Conservation (phyloP, 108 stramenopile genomes). For the Bacterosira constricta region DNA sequence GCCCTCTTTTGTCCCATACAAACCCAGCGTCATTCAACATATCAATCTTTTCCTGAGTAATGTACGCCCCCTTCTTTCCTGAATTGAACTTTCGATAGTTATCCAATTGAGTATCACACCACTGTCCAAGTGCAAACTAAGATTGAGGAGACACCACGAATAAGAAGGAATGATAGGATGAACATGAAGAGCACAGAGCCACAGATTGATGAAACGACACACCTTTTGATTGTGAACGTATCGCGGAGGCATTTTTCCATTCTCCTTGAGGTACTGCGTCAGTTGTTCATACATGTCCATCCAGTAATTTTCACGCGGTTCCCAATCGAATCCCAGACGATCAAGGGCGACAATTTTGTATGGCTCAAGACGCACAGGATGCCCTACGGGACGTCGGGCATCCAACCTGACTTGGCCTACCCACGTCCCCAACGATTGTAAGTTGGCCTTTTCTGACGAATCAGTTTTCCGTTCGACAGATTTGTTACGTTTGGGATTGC, state of each 20-base stretch:
- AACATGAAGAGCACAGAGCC: too few relatives aligned
- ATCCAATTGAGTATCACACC: constrained; percentile 43
- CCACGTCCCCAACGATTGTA: constrained; percentile 30
- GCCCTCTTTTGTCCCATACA: constrained; percentile 32
- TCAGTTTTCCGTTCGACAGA: constrained; percentile 3
- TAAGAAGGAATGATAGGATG: too few relatives aligned
- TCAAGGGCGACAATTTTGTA: constrained; percentile 42
- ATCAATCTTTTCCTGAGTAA: constrained; percentile 45
- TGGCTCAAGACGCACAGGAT: constrained; percentile 29
- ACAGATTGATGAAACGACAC: too few relatives aligned
- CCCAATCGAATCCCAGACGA: constrained; percentile 44
- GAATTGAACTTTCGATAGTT: constrained; percentile 28
- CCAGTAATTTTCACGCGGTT: constrained; percentile 43
- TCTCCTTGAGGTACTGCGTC: constrained; percentile 23
- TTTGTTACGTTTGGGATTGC: constrained; percentile 17
- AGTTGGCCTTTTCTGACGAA: neutral
- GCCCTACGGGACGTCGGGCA: constrained; percentile 25
- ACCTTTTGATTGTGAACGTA: constrained; percentile 12
- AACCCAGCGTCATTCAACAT: constrained; percentile 45
- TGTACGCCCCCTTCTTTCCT: constrained; percentile 28
- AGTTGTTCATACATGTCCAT: constrained; percentile 43
- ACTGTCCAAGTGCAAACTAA: constrained; percentile 33
- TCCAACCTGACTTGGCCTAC: constrained; percentile 19
- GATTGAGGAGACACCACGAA: too few relatives aligned
- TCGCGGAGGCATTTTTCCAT: constrained; percentile 36